A percentile compares a stretch with the other conserved stretches of the same genome.
phyloP scores from a whole-genome alignment of 73 alveolate genomes.

The Stentor coeruleus region DNA sequence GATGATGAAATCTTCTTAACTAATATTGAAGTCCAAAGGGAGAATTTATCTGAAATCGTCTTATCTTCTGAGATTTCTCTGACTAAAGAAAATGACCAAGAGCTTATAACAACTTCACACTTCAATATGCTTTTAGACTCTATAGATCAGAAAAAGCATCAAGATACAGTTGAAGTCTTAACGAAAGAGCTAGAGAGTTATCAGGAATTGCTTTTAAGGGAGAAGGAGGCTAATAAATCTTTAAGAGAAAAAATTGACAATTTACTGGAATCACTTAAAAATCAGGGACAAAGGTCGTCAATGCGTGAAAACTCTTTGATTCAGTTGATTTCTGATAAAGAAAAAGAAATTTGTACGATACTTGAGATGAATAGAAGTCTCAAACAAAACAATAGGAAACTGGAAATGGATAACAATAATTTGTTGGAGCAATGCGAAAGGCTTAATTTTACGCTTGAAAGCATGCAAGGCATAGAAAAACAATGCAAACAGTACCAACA shows the following conservation, averaged over 20 bases:
- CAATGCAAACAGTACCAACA: too few species aligned
- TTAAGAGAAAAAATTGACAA: background rate
- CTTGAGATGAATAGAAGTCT: background rate
- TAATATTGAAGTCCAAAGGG: background rate
- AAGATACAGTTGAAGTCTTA: background rate
- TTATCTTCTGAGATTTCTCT: background rate
- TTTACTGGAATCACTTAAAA: background rate
- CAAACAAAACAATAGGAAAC: background rate
- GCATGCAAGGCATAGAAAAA: too few species aligned
- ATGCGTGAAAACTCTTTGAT: background rate
- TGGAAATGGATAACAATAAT: background rate
- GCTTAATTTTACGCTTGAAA: too few species aligned
- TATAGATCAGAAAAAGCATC: background rate
- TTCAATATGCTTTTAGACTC: too few species aligned
- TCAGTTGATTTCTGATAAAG: background rate
- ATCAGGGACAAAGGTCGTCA: background rate
- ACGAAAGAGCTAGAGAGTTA: background rate
- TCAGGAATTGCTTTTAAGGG: background rate
- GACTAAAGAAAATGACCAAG: background rate
- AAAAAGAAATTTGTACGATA: background rate
- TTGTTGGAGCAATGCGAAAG: too few species aligned
- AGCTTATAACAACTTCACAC: background rate
- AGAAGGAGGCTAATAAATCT: background rate
- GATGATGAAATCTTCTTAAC: background rate
- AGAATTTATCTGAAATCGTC: background rate